Base-by-base conservation (phyloP, 73 alveolate species). In the Symbiodinium natans region DNA sequence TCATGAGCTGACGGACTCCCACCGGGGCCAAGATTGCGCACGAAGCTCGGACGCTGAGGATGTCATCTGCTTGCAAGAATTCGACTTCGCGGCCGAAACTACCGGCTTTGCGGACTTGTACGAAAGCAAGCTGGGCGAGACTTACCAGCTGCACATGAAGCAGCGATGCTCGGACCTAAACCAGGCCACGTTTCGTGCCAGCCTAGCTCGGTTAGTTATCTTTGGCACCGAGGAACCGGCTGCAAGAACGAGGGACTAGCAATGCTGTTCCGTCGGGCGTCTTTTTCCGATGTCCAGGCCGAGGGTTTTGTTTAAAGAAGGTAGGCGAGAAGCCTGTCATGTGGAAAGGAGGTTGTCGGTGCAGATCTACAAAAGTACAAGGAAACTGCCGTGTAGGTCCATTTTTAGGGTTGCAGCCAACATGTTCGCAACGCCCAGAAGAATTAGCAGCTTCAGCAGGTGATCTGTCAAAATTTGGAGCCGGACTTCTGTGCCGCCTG, bases 61-160 rank as follows among this genome's bases (percentile, higher is more conserved):
- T 31, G 87, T 90, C 80, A 71, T 90, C 19, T 90, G 96, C 52
- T 33, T 90, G 40, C 96, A 90, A 77, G 96, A 90, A 52, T 90
- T 90, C 41, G 96, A 90, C 75, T 90, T 90, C 42, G 96, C 77
- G 27, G 88, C 96, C 7, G 63, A 38, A 41, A 90, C 88, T 10
- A 77, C n/a, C 31, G 96, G 96, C 46, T 90, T 90, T 11, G 96
- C 36, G n/a, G 96, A 41, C 3, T 27, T 90, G 80, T 88, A 63
- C 29, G 74, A 56, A 80, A n/a, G 54, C 75, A 90, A 71, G 89
- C 87, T 90, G 75, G 96, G 96, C 17, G 88, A 68, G 3, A 41
- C 34, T 40, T 90, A 90, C 96, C 74, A 90, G 23, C 75, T 90
- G 74, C 96, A 90, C 88, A 90, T 71, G 88, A 90, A 90, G 88